Evolutionary conservation across 768 basidiomycete genomes (phyloP), one percentile per base, ranked within the genome.

Genomic region (Fomitopsis pulvina): DNA sequence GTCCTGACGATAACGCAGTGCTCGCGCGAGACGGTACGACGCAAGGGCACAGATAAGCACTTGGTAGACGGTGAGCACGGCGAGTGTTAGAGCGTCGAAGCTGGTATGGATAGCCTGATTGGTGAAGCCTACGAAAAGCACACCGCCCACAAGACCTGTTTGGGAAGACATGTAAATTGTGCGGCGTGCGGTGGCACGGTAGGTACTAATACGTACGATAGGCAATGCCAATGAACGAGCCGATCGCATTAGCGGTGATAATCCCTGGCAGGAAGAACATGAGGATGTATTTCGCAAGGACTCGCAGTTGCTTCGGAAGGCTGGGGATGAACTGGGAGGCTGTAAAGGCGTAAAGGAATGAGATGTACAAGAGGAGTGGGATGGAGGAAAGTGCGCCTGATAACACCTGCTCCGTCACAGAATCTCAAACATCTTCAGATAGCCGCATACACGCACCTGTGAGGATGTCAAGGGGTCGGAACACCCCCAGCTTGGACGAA

Each of bases 261-360:
- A 82, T 73, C 26, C 73, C 60, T 10, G 84, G 81, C 45, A 88
- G 75, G 52, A 80, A 74, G 26, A 76, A 45, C 27, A 79, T 55
- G 9, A 86, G 66, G 9, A 72, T 60, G 40, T 72, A 64, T 55
- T 69, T 73, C 1, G 74, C 64, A 47, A 78, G 61, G 16, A 60
- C 64, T 41, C 70, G 75, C 47, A 80, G 66, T 11, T 72, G 73
- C 29, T 57, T 57, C 14, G 87, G 84, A 30, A 87, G 70, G 30
- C 62, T 61, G 41, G 73, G 69, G 39, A 82, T 61, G 53, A 86
- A 73, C 53, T 81, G 72, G 20, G 62, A 59, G 41, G 69, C 66
- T 24, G 78, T 72, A 52, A 87, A 75, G 47, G 79, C 66, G 66
- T 76, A 82, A 45, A 88, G 70, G 65, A 81, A 86, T 48, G 75